These are phyloP conservation scores for Linum usitatissimum DNA, from an alignment of 345 rosid species.

Conservation along the genomic window DNA sequence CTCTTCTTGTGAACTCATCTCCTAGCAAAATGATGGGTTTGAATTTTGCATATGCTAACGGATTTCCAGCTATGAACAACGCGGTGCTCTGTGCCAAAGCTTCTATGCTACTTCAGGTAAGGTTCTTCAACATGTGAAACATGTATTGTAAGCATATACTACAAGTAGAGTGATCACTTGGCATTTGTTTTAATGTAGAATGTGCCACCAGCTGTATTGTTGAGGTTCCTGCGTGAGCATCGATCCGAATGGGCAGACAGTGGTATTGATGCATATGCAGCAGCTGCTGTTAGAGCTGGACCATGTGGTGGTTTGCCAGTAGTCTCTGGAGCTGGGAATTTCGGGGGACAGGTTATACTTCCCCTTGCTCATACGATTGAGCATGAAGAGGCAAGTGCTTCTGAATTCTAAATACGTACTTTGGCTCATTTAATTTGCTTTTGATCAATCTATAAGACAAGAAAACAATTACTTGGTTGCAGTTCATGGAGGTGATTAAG, in stretches of 20 bases:
- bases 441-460: no score
- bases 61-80: conserved; percentile 67
- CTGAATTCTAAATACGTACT: not conserved
- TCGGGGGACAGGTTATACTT: conserved; percentile 73
- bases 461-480: not conserved
- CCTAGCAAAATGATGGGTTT: conserved; percentile 63
- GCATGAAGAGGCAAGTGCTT: conserved; percentile 69
- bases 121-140: not conserved
- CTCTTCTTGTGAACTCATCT: conserved; percentile 65
- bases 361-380: conserved; percentile 94
- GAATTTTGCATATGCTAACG: conserved; percentile 49
- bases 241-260: conserved; percentile 98
- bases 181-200: conserved; percentile 30
- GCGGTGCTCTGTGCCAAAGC: conserved; percentile 96
- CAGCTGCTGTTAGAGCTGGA: conserved; percentile 66
- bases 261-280: conserved; percentile 80
- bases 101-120: conserved; percentile 90
- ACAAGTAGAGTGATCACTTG: not conserved
- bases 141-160: not conserved
- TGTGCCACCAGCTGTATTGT: conserved; percentile 80
- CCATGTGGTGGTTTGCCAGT: conserved; percentile 86
- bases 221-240: conserved; percentile 88
- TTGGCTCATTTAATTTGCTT: no score
- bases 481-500: conserved; percentile 2
- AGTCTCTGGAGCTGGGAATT: conserved; percentile 74